Evolutionary conservation across 495 filamentous ascomycete genomes (phyloP).

Genomic region (Xylaria intraflava): DNA sequence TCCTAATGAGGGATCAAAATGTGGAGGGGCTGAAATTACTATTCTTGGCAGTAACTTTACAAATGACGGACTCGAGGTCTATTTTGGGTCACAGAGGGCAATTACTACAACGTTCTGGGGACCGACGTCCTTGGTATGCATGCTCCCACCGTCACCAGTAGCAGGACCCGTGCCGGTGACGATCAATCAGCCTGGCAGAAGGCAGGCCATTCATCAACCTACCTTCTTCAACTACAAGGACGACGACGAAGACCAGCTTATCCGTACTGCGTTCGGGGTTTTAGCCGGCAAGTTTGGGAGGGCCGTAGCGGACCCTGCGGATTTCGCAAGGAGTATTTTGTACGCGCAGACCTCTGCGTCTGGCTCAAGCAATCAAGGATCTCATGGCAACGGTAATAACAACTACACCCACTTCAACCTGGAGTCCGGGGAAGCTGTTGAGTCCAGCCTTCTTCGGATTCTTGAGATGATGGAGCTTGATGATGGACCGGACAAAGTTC

Average conservation of each 20-base stretch:
- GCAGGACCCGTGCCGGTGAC: slow-evolving; percentile 70
- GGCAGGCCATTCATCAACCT: slow-evolving; percentile 33
- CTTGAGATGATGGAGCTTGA: slow-evolving; percentile 74
- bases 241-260: slow-evolving; percentile 67
- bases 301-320: slow-evolving; percentile 41
- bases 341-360: slow-evolving; percentile 19
- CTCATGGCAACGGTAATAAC: slow-evolving; percentile 18
- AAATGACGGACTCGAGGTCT: slow-evolving; percentile 66
- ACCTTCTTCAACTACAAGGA: slow-evolving; percentile 63
- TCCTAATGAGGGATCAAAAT: slow-evolving; percentile 71
- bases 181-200: slow-evolving; percentile 49
- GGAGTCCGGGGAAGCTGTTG: slow-evolving; percentile 40
- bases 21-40: slow-evolving; percentile 80
- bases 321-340: slow-evolving; percentile 51
- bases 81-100: slow-evolving; percentile 75
- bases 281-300: slow-evolving; percentile 53
- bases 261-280: slow-evolving; percentile 52
- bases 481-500: slow-evolving; percentile 59
- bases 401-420: slow-evolving; percentile 19
- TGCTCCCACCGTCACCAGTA: slow-evolving; percentile 65
- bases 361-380: slow-evolving; percentile 17
- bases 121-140: slow-evolving; percentile 72
- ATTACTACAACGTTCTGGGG: slow-evolving; percentile 80
- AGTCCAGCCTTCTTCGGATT: slow-evolving; percentile 62
- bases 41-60: slow-evolving; percentile 74